These are phyloP conservation scores for Eleusine coracana DNA, from an alignment of 176 grass and related monocot species.

Conservation along the genomic window DNA sequence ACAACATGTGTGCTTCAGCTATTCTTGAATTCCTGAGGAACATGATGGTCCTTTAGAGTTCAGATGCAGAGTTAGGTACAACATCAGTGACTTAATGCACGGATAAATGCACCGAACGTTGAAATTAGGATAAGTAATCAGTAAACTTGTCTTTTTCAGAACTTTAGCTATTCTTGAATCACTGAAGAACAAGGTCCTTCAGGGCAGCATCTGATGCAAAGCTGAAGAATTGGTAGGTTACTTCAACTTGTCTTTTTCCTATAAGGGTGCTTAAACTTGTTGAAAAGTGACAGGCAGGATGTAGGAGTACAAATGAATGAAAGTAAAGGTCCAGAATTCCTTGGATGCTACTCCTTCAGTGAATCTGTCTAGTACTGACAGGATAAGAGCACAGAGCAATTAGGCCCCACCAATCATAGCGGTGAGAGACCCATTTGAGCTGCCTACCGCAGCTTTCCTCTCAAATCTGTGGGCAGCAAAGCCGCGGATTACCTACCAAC, in stretches of 20 bases:
- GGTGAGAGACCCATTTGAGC: neutral
- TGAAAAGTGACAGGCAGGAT: too few relatives aligned
- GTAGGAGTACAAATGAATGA: neutral
- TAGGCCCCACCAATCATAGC: constrained; percentile 44
- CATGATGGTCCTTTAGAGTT: neutral
- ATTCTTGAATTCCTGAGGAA: neutral
- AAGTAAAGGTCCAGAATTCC: constrained; percentile 11
- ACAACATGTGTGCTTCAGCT: neutral
- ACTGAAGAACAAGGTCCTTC: too few relatives aligned
- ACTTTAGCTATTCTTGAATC: neutral
- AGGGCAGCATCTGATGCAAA: too few relatives aligned
- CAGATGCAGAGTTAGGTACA: neutral
- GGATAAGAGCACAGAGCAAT: constrained; percentile 34
- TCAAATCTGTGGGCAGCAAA: constrained; percentile 39
- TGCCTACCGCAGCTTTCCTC: constrained; percentile 3
- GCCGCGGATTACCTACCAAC: constrained; percentile 10
- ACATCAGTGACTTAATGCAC: constrained; percentile 13
- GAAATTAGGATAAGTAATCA: neutral
- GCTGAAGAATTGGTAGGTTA: too few relatives aligned
- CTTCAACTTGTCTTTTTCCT: too few relatives aligned
- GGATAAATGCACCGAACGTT: constrained; percentile 4
- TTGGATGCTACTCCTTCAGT: constrained; percentile 46
- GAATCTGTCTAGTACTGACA: constrained; percentile 9
- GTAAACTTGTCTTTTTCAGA: neutral
- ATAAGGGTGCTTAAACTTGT: too few relatives aligned